These are phyloP conservation scores for Penicillium sp. DNA, from an alignment of 2,329 filamentous ascomycete genomes.

Conservation along the genomic window DNA sequence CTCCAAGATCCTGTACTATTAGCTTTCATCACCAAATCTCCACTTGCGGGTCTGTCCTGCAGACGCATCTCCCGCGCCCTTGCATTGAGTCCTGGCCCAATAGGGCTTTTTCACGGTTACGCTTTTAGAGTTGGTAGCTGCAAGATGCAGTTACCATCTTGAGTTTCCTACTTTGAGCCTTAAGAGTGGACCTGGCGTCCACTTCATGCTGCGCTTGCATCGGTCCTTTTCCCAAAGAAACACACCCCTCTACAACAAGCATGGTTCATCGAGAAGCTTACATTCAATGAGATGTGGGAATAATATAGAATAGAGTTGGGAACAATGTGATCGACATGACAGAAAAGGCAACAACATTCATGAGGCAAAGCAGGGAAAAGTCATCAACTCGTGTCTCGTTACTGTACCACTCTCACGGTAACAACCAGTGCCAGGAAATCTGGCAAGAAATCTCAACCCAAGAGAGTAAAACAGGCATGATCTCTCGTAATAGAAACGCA, in stretches of 20 bases:
- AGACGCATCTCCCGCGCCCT: slow-evolving; percentile 4
- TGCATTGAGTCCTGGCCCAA: slow-evolving; percentile 13
- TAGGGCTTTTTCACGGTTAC: background rate
- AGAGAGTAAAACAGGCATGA: slow-evolving; percentile 14
- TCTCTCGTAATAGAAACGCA: slow-evolving; percentile 10
- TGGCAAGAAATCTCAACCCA: slow-evolving; percentile 11
- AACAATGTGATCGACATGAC: slow-evolving; percentile 14
- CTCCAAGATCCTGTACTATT: slow-evolving; percentile 22
- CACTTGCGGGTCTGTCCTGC: slow-evolving; percentile 8
- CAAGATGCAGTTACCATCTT: background rate
- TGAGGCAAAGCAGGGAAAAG: background rate
- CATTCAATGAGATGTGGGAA: slow-evolving; percentile 5
- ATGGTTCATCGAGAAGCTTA: slow-evolving; percentile 1
- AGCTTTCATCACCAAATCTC: slow-evolving; percentile 6
- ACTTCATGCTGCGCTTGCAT: background rate
- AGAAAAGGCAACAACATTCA: slow-evolving; percentile 6
- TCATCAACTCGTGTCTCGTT: slow-evolving; percentile 30
- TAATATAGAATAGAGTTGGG: slow-evolving; percentile 9
- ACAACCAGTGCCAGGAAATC: slow-evolving; percentile 13
- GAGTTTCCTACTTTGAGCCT: background rate
- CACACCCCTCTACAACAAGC: background rate
- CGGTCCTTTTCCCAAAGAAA: background rate
- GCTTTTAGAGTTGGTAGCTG: background rate
- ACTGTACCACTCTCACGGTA: slow-evolving; percentile 15
- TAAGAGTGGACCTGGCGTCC: background rate